phyloP scores from a whole-genome alignment of 2,329 filamentous ascomycete genomes.

The Aspergillus persii region DNA sequence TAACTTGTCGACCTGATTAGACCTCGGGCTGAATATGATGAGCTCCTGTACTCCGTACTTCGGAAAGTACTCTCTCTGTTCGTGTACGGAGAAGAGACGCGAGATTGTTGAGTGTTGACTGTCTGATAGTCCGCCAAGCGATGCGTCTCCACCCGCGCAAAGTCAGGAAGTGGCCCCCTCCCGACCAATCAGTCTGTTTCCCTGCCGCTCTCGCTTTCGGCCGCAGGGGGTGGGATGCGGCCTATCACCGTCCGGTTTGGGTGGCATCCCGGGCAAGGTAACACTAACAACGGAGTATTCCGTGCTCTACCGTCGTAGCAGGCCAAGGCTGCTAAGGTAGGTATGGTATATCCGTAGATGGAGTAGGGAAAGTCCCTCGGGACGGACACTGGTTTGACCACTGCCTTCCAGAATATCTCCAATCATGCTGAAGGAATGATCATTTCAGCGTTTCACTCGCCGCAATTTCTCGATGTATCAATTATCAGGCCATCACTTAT shows the following conservation, averaged over 20 bases:
- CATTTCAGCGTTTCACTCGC: too few relatives aligned
- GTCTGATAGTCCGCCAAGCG: neutral
- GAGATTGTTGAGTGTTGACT: too few relatives aligned
- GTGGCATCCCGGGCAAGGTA: too few relatives aligned
- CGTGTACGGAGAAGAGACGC: too few relatives aligned
- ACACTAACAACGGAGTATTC: too few relatives aligned
- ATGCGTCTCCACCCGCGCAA: neutral
- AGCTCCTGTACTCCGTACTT: too few relatives aligned
- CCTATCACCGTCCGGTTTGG: neutral
- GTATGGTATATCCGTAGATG: too few relatives aligned
- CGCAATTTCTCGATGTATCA: neutral
- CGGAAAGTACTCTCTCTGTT: too few relatives aligned
- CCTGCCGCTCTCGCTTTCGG: neutral
- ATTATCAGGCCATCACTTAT: neutral
- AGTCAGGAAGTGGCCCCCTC: neutral
- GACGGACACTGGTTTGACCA: neutral
- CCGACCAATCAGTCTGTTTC: neutral
- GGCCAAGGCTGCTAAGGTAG: too few relatives aligned
- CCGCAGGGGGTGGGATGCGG: neutral
- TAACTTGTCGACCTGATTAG: neutral
- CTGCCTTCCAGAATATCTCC: neutral
- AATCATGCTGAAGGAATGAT: too few relatives aligned
- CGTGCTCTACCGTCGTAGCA: neutral
- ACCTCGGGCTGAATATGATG: too few relatives aligned
- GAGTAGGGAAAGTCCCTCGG: too few relatives aligned